Evolutionary conservation across 108 stramenopile genomes (phyloP).

Genomic region (Cyclostephanos invisitatus): DNA sequence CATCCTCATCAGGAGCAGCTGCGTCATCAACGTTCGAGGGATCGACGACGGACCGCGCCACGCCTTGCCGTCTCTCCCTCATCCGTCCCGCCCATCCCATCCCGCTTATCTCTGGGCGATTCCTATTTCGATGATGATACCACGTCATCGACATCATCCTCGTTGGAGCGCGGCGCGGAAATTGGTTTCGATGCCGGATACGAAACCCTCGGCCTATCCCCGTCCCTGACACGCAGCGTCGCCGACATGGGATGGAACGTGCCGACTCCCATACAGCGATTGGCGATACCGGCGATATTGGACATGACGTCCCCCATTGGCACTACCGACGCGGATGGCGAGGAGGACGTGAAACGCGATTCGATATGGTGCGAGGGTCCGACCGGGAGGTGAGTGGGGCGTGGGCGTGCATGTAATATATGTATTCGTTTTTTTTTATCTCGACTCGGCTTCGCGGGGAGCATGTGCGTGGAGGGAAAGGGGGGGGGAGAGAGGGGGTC

Average conservation of each 20-base stretch:
- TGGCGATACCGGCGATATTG: constrained; percentile 72
- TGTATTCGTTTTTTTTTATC: too few relatives aligned
- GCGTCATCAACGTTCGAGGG: too few relatives aligned
- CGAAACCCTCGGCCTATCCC: constrained; percentile 38
- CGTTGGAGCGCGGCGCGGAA: too few relatives aligned
- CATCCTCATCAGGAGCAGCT: too few relatives aligned
- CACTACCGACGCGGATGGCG: neutral
- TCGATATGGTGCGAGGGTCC: constrained; percentile 73
- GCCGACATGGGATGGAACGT: constrained; percentile 52
- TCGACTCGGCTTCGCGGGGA: too few relatives aligned
- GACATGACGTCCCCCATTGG: constrained; percentile 17
- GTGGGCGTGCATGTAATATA: neutral
- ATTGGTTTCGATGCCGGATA: constrained; percentile 28
- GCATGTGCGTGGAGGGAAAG: too few relatives aligned
- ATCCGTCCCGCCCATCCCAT: too few relatives aligned
- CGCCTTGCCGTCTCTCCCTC: too few relatives aligned
- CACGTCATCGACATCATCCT: neutral
- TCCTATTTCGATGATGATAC: too few relatives aligned
- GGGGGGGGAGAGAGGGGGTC: too few relatives aligned
- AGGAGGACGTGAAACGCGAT: neutral
- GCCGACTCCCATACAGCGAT: constrained; percentile 70
- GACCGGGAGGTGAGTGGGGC: constrained; percentile 30
- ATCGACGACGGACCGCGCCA: too few relatives aligned
- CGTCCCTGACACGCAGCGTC: constrained; percentile 24
- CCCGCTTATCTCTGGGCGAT: too few relatives aligned